These are phyloP conservation scores for Nitzschia sp. DNA, from an alignment of 108 stramenopile genomes.

Conservation along the genomic window DNA sequence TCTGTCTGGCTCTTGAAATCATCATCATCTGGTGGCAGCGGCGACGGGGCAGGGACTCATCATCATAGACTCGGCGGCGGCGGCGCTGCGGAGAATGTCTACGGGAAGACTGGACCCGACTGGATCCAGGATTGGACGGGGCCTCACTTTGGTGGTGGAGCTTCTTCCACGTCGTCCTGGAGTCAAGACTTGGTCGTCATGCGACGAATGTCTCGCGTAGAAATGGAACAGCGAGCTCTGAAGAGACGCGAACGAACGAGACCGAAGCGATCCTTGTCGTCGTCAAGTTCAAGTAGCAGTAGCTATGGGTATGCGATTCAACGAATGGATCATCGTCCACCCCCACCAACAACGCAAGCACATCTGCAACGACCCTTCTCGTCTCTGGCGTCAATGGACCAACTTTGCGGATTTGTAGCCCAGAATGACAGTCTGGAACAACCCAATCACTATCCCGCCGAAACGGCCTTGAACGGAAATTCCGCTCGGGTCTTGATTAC, in stretches of 20 bases:
- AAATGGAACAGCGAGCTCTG: not conserved
- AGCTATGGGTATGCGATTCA: not conserved
- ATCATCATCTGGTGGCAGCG: not conserved
- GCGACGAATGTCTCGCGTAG: not conserved
- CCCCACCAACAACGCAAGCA: not conserved
- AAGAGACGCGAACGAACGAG: not conserved
- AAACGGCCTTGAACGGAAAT: slow-evolving; percentile 26
- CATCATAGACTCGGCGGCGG: not conserved
- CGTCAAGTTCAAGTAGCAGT: not conserved
- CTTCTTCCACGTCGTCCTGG: not conserved
- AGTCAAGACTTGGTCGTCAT: not conserved
- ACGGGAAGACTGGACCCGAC: not conserved
- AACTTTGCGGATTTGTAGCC: slow-evolving; percentile 44
- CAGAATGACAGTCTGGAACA: slow-evolving; percentile 15
- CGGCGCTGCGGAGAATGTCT: not conserved
- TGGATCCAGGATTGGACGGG: no score
- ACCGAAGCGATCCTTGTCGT: not conserved
- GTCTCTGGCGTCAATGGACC: slow-evolving; percentile 10
- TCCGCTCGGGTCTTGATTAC: slow-evolving; percentile 64
- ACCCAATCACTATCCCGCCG: slow-evolving; percentile 26
- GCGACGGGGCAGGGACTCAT: no score
- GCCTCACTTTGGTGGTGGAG: no score
- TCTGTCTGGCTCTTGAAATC: not conserved
- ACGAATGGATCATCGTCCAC: slow-evolving; percentile 1
- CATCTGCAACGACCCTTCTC: not conserved